Percentiles rank a stretch among this genome's conserved stretches.
Evolutionary conservation across 768 basidiomycete species (phyloP).

Genomic region (Pleurotus tuoliensis): DNA sequence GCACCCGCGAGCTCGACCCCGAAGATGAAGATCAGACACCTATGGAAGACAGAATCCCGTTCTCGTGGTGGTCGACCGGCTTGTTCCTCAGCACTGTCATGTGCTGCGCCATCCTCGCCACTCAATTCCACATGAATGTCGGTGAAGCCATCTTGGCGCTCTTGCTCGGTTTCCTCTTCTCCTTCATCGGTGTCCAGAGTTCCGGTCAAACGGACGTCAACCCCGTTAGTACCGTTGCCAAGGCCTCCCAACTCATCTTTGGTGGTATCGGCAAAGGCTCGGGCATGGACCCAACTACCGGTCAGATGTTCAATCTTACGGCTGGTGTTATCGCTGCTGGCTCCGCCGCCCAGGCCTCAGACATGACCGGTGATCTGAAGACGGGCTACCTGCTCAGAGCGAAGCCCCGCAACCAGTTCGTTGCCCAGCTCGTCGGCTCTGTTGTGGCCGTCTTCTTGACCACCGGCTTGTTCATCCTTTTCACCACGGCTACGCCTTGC

Average conservation of each 20-base stretch:
- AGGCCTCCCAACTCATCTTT: conserved; percentile 63
- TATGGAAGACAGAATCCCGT: conserved; percentile 49
- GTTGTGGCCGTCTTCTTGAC: conserved; percentile 59
- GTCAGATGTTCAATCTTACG: conserved; percentile 44
- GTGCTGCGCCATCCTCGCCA: conserved; percentile 49
- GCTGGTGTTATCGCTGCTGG: conserved; percentile 53
- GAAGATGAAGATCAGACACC: conserved; percentile 53
- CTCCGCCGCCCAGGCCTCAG: conserved; percentile 52
- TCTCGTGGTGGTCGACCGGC: conserved; percentile 51
- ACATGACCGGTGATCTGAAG: conserved; percentile 69
- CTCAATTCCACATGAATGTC: conserved; percentile 52
- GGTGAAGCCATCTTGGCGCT: conserved; percentile 56
- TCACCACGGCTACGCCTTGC: conserved; percentile 59
- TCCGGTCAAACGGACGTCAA: conserved; percentile 59
- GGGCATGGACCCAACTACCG: conserved; percentile 26
- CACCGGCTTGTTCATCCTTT: conserved; percentile 55
- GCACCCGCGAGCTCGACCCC: conserved; percentile 23
- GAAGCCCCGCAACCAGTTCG: conserved; percentile 60
- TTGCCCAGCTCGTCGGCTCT: conserved; percentile 52
- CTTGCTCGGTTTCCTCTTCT: conserved; percentile 59
- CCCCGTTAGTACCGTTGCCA: conserved; percentile 56
- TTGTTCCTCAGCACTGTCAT: conserved; percentile 44
- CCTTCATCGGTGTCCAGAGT: conserved; percentile 64
- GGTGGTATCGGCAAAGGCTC: conserved; percentile 55
- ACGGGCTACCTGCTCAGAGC: conserved; percentile 66